Evolutionary conservation across 2,329 filamentous ascomycete genomes (phyloP).

Genomic region (Neofusicoccum laricinum): DNA sequence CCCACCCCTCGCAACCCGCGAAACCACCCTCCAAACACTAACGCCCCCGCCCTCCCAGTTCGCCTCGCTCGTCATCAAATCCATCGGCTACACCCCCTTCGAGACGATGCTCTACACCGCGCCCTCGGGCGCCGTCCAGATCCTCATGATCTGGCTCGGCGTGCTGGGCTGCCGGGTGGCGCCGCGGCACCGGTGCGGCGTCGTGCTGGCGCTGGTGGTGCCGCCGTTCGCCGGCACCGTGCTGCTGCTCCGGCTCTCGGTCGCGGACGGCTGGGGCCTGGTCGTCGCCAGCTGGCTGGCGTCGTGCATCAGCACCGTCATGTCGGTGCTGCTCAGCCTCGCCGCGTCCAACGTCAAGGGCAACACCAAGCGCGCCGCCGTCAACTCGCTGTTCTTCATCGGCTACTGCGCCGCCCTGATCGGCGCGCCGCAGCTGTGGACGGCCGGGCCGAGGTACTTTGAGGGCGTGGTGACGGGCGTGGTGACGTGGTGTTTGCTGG

Average conservation of each 20-base stretch:
- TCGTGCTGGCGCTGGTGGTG: slow-evolving; percentile 41
- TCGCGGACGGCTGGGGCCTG: slow-evolving; percentile 45
- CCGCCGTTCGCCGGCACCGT: slow-evolving; percentile 46
- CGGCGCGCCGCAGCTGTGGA: slow-evolving; percentile 50
- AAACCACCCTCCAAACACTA: no score
- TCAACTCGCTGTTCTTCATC: slow-evolving; percentile 51
- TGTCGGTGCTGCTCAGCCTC: slow-evolving; percentile 44
- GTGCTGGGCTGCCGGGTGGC: slow-evolving; percentile 39
- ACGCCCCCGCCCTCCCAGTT: slow-evolving; percentile 34
- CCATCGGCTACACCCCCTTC: slow-evolving; percentile 43
- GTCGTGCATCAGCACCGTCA: slow-evolving; percentile 43
- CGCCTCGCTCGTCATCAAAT: slow-evolving; percentile 50
- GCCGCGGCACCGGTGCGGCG: slow-evolving; percentile 39
- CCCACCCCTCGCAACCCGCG: no score
- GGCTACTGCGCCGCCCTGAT: slow-evolving; percentile 50
- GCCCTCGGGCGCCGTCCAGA: slow-evolving; percentile 49
- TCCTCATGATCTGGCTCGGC: slow-evolving; percentile 47
- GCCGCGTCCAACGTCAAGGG: slow-evolving; percentile 51
- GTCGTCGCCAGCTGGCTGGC: slow-evolving; percentile 50
- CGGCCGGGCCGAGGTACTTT: slow-evolving; percentile 42
- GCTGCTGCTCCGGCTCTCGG: slow-evolving; percentile 43
- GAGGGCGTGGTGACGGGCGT: slow-evolving; percentile 47
- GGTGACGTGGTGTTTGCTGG: slow-evolving; percentile 43
- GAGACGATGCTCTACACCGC: slow-evolving; percentile 49
- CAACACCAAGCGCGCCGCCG: slow-evolving; percentile 50